Conservation (phyloP, 2,329 filamentous ascomycete species). For the Aureobasidium zeae region DNA sequence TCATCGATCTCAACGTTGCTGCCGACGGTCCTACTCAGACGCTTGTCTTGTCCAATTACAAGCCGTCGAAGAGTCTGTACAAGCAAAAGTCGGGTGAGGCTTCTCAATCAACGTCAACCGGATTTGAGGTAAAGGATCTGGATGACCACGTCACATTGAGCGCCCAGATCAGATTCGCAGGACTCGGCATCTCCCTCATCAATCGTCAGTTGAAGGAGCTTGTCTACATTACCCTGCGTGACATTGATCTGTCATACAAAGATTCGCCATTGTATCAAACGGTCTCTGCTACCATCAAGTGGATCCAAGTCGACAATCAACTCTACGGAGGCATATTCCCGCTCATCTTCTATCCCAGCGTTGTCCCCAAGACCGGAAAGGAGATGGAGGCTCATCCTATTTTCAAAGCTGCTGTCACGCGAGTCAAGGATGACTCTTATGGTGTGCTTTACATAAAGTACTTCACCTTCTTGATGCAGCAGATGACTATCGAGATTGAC, state of each 20-base stretch:
- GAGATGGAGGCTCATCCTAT: slow-evolving; percentile 96
- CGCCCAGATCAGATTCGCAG: slow-evolving; percentile 78
- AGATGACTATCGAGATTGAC: slow-evolving; percentile 96
- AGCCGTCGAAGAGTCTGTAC: slow-evolving; percentile 86
- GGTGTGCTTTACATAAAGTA: slow-evolving; percentile 98
- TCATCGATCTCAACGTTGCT: slow-evolving; percentile 92
- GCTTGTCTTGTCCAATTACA: slow-evolving; percentile 87
- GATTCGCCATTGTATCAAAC: slow-evolving; percentile 94
- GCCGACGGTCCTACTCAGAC: slow-evolving; percentile 94
- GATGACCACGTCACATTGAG: slow-evolving; percentile 83
- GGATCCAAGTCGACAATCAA: slow-evolving; percentile 98
- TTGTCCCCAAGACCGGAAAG: slow-evolving; percentile 91
- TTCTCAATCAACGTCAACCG: slow-evolving; percentile 53
- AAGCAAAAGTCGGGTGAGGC: slow-evolving; percentile 49
- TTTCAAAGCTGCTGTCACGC: slow-evolving; percentile 79
- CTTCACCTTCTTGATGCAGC: slow-evolving; percentile 82
- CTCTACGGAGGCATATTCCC: slow-evolving; percentile 97
- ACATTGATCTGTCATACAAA: slow-evolving; percentile 81
- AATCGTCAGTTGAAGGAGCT: slow-evolving; percentile 87
- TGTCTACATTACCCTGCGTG: slow-evolving; percentile 85
- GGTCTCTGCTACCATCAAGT: slow-evolving; percentile 82
- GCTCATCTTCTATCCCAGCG: slow-evolving; percentile 91
- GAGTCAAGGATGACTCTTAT: slow-evolving; percentile 97
- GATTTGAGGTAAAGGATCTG: slow-evolving; percentile 89
- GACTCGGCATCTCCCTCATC: slow-evolving; percentile 86